A percentile compares a stretch with the other conserved stretches of the same genome.
Evolutionary conservation across 2,329 filamentous ascomycete genomes (phyloP).

Genomic region (Pyrenophora teres): DNA sequence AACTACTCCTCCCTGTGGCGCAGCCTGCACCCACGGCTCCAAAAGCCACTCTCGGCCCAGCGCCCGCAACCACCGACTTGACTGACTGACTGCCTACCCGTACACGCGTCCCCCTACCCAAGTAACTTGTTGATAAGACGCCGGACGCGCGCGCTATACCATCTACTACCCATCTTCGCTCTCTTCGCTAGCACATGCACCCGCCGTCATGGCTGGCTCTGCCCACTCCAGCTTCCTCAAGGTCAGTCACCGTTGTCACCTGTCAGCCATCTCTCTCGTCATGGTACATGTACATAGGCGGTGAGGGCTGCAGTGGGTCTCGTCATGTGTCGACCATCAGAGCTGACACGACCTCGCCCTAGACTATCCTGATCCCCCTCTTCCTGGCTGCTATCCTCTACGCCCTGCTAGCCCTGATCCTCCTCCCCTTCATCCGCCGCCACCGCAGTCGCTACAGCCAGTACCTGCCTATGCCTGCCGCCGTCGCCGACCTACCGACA

Average conservation of each 20-base stretch:
- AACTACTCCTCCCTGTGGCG: slow-evolving; percentile 1
- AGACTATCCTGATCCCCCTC: slow-evolving; percentile 54
- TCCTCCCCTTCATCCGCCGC: slow-evolving; percentile 52
- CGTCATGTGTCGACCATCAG: too few species aligned
- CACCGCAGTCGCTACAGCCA: slow-evolving; percentile 53
- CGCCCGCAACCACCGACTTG: too few species aligned
- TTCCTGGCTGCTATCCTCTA: slow-evolving; percentile 52
- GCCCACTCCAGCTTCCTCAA: slow-evolving; percentile 37
- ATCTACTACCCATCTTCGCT: slow-evolving; percentile 1
- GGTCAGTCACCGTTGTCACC: slow-evolving; percentile 32
- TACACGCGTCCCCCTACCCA: too few species aligned
- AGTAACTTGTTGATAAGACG: too few species aligned
- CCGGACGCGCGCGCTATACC: slow-evolving; percentile 2
- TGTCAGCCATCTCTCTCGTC: too few species aligned
- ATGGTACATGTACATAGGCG: too few species aligned
- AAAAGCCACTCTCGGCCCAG: too few species aligned
- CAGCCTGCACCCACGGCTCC: background rate
- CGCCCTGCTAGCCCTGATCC: slow-evolving; percentile 46
- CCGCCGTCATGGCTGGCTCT: slow-evolving; percentile 39
- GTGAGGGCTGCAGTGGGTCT: background rate
- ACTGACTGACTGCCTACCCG: too few species aligned
- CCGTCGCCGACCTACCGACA: slow-evolving; percentile 19
- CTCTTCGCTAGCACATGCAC: slow-evolving; percentile 10
- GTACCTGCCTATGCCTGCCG: slow-evolving; percentile 49
- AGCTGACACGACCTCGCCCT: slow-evolving; percentile 12